A percentile compares a stretch with the other conserved stretches of the same genome.
Conservation (phyloP, 768 basidiomycete species). For the Leucocoprinus birnbaumii region DNA sequence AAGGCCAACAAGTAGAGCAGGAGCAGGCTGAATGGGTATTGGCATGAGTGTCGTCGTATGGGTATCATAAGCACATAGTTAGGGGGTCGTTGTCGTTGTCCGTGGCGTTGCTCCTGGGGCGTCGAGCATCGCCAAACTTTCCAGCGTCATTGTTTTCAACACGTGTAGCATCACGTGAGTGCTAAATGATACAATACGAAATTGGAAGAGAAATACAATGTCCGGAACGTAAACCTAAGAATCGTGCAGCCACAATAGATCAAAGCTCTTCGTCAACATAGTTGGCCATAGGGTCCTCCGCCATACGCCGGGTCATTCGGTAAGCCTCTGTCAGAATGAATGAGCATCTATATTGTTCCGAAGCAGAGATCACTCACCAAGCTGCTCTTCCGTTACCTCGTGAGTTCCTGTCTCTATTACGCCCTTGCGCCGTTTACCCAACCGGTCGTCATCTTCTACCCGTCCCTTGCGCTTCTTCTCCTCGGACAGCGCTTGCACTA, state of each 20-base stretch:
- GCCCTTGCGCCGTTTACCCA: constrained; percentile 57
- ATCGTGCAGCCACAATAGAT: background rate
- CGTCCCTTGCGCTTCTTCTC: constrained; percentile 77
- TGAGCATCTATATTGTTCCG: constrained; percentile 9
- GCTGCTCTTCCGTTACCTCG: constrained; percentile 88
- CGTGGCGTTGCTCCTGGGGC: background rate
- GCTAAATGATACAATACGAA: background rate
- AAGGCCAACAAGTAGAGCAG: constrained; percentile 71
- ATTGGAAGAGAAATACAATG: background rate
- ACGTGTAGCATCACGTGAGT: constrained; percentile 6
- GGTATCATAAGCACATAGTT: constrained; percentile 15
- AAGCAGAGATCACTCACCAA: constrained; percentile 47
- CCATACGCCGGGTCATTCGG: constrained; percentile 69
- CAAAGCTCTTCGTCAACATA: constrained; percentile 62
- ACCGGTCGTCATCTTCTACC: constrained; percentile 50
- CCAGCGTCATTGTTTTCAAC: background rate
- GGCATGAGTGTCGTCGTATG: constrained; percentile 29
- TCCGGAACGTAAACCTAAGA: background rate
- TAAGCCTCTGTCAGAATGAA: constrained; percentile 74
- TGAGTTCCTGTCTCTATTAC: constrained; percentile 46
- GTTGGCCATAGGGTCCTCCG: constrained; percentile 92
- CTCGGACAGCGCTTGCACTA: constrained; percentile 70
- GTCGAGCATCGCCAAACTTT: background rate
- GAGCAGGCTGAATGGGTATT: constrained; percentile 49
- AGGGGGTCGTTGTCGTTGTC: constrained; percentile 5